Evolutionary conservation across 768 basidiomycete genomes (phyloP), one percentile per base, ranked within the genome.

Genomic region (Boletus bicolor): DNA sequence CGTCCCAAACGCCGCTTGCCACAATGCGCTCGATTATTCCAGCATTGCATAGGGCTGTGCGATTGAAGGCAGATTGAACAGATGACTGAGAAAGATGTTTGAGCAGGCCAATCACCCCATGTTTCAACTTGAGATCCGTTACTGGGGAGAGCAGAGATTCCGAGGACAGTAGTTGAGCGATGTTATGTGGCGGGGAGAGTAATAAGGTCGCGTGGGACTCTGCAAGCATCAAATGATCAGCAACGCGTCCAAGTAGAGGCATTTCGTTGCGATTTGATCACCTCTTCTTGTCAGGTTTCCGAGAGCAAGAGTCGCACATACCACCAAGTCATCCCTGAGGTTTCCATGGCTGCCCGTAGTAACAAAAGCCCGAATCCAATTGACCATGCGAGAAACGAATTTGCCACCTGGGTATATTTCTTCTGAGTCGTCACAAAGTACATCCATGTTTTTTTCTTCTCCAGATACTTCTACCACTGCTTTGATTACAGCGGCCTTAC

Each of bases 401-500:
- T 76, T 76, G 8, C 89, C 89, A n/a, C 87, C 86, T 6, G 86
- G 84, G 41, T 76, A 69, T 17, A 69, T 74, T 32, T 75, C 70
- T 47, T 83, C 80, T 19, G 77, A 80, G 43, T 82, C 79, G 59
- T 87, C 84, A 85, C 89, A 92, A n/a, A 93, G 74, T 8, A 86
- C 81, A 48, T 91, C 85, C 57, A 81, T 81, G 60, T 90, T 92
- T 60, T 79, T 82, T 58, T 89, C 87, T 66, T 92, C 89, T 38
- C 91, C 91, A 9, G 90, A 83, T 39, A 89, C 83, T 64, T 93
- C 92, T 30, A 95, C 91, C 15, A 94, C 82, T 3, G 87, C 82
- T 63, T 93, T 92, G 70, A 93, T 86, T 9, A 93, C 75, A 0
- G 90, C 91, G 4, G 86, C 88, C 72, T 94, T 95, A 73, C 91